Base-by-base conservation (phyloP, 495 filamentous ascomycete species). In the Lophium mytilinum region DNA sequence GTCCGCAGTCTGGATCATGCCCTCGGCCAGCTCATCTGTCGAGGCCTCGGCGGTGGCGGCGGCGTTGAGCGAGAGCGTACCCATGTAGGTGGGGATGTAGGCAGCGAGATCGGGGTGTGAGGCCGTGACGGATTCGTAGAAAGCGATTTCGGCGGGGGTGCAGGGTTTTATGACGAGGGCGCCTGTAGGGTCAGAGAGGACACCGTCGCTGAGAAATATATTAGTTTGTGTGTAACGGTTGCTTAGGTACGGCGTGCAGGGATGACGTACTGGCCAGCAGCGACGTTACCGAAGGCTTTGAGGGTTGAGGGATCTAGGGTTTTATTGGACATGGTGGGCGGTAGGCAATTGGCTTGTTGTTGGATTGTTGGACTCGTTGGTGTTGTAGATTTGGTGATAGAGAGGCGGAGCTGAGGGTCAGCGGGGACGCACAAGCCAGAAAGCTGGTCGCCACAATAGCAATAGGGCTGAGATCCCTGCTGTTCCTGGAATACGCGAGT, bases 121-220 rank as follows among this genome's bases (percentile, higher is more conserved):
- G 37, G 76, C 63, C 9, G 71, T 64, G 39, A 84, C 83, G 24
- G 84, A 81, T 71, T 96, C 84, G 80, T 99, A 99, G 73, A 99
- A 99, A 24, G 83, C 81, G 56, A 96, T 82, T 73, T 99, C 93
- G 55, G 82, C 79, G 41, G 80, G 70, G 7, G 89, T 95, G 72
- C 93, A 96, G 33, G 93, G 93, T 72, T 99, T 99, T 69, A 96
- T 88, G 67, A 99, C 85, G 15, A 96, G 76, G 54, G 86, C 80
- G 65, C 93, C 93, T 49, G 88, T 85, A 52, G 78, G 73, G 65
- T 95, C 90, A 68, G 85, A 90, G 59, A 95, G 83, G 43, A 95
- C 90, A 61, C 93, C 93, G 45, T 93, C 91, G 72, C 91, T 97
- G 70, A 49, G 52, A 57, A 57, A 15, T 7, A 9, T 41, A 41